Conservation (phyloP, 2,329 filamentous ascomycete genomes). For the Orbilia javanica region DNA sequence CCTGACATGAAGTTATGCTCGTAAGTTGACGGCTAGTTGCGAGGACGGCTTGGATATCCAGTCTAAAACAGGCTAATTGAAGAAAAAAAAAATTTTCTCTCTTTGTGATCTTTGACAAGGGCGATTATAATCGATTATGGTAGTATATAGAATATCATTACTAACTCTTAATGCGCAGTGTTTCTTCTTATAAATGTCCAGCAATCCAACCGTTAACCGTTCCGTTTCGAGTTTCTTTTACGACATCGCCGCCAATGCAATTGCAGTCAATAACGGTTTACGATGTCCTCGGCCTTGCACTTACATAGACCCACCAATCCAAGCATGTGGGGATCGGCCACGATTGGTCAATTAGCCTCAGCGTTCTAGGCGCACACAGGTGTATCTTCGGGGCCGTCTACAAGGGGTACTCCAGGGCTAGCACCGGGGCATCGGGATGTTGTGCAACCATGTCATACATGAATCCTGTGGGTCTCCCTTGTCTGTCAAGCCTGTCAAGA, state of each 20-base stretch:
- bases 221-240: conserved; percentile 1
- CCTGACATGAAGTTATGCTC: not conserved
- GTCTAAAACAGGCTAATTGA: not conserved
- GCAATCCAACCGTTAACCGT: not conserved
- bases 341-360: conserved; percentile 27
- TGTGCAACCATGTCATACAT: conserved; percentile 53
- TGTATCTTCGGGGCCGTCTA: conserved; percentile 33
- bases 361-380: conserved; percentile 17
- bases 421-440: conserved; percentile 53
- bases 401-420: conserved; percentile 23
- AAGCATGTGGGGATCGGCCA: conserved; percentile 34
- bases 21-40: not conserved
- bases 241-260: not conserved
- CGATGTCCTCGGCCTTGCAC: conserved; percentile 3
- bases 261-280: not conserved
- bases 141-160: not conserved
- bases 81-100: too few relatives aligned
- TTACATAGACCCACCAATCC: conserved; percentile 14
- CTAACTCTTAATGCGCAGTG: not conserved
- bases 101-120: conserved; percentile 2
- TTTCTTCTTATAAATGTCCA: conserved; percentile 21
- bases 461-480: conserved; percentile 19
- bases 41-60: not conserved
- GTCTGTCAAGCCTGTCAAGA: conserved; percentile 13
- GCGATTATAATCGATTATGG: not conserved